phyloP scores from a whole-genome alignment of 805 yeast species.

The Torulaspora microellipsoides region DNA sequence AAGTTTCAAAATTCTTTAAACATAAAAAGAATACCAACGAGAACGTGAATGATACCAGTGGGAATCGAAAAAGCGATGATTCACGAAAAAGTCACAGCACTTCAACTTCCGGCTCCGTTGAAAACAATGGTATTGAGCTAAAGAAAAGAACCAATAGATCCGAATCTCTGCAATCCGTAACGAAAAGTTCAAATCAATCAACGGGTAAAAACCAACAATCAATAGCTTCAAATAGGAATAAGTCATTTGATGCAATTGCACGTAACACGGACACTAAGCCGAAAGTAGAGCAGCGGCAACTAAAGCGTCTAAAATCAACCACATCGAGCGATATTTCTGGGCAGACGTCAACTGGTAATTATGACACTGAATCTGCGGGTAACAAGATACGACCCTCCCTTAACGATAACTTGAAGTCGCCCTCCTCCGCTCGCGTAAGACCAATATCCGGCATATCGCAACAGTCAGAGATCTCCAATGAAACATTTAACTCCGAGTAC shows the following conservation, averaged over 20 bases:
- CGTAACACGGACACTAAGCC: not conserved
- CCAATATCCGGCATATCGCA: constrained; percentile 52
- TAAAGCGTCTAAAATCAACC: constrained; percentile 27
- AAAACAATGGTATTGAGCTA: constrained; percentile 2
- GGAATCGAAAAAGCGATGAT: constrained; percentile 4
- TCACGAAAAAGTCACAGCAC: constrained; percentile 7
- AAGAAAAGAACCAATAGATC: constrained; percentile 14
- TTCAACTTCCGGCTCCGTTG: constrained; percentile 4
- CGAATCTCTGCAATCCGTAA: constrained; percentile 12
- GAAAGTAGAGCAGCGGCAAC: constrained; percentile 8
- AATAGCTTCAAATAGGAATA: not conserved
- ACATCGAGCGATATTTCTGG: constrained; percentile 29
- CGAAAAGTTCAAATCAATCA: constrained; percentile 4
- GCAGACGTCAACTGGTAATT: constrained; percentile 30
- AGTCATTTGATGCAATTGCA: not conserved
- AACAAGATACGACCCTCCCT: constrained; percentile 9
- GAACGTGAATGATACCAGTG: constrained; percentile 1
- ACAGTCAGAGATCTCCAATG: constrained; percentile 43
- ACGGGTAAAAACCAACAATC: constrained; percentile 8
- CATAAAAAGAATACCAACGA: constrained; percentile 13
- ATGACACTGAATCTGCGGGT: constrained; percentile 21
- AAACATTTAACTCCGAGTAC: constrained; percentile 48
- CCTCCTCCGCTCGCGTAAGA: constrained; percentile 30
- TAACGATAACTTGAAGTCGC: constrained; percentile 15
- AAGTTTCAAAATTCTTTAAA: constrained; percentile 35